phyloP scores from a whole-genome alignment of 129 eudicot genomes.

The Smallanthus sonchifolius region DNA sequence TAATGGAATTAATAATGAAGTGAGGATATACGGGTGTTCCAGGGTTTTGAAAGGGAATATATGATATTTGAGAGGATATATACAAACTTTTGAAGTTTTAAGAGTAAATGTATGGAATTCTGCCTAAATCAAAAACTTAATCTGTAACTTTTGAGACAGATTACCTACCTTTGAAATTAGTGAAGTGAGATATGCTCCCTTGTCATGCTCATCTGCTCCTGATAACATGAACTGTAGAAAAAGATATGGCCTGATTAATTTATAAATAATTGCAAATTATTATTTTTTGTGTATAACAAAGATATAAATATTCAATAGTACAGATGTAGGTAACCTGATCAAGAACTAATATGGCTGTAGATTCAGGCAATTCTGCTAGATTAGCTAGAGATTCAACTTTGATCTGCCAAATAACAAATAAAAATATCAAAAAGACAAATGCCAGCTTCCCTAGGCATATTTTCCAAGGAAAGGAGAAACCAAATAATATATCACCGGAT shows the following conservation, averaged over 20 bases:
- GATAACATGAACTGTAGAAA: constrained; percentile 76
- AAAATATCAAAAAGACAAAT: constrained; percentile 2
- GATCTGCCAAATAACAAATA: constrained; percentile 47
- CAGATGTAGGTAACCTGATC: constrained; percentile 58
- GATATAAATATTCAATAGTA: not conserved
- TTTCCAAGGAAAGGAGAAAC: not conserved
- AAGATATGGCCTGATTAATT: constrained; percentile 9
- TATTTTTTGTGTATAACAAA: not conserved
- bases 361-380: constrained; percentile 69
- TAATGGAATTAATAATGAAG: not conserved
- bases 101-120: not conserved
- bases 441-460: not conserved
- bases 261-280: not conserved
- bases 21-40: not conserved
- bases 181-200: constrained; percentile 59
- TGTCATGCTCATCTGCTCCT: constrained; percentile 60
- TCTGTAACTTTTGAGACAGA: not conserved
- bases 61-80: not conserved
- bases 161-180: constrained; percentile 57
- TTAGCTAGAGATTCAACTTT: constrained; percentile 49
- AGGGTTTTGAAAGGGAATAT: not conserved
- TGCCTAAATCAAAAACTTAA: constrained; percentile 1
- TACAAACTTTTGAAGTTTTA: not conserved
- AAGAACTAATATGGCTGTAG: constrained; percentile 75
- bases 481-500: not conserved